A percentile compares a stretch with the other conserved stretches of the same genome.
Conservation (phyloP, 441 rosid genomes). For the Daphne laureola region DNA sequence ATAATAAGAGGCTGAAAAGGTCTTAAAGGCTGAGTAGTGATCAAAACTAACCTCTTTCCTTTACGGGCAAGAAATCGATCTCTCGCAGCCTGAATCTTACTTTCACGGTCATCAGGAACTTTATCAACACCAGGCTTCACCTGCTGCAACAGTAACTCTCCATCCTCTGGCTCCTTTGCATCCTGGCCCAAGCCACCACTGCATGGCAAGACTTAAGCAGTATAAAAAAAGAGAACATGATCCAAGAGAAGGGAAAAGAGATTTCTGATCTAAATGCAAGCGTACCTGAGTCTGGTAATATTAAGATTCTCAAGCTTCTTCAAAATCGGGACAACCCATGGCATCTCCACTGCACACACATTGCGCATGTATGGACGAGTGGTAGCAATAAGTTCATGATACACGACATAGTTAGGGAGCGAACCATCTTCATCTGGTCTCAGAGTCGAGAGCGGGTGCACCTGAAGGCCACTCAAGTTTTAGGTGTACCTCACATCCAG, state of each 20-base stretch:
- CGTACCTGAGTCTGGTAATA: slow-evolving; percentile 67
- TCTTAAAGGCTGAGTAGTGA: not conserved
- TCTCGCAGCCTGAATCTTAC: slow-evolving; percentile 77
- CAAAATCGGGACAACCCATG: slow-evolving; percentile 63
- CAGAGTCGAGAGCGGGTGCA: slow-evolving; percentile 83
- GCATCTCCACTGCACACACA: slow-evolving; percentile 64
- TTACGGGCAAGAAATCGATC: slow-evolving; percentile 90
- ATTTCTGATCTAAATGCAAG: not conserved
- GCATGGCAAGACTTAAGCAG: slow-evolving; percentile 14
- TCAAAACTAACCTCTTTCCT: slow-evolving; percentile 34
- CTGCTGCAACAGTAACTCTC: slow-evolving; percentile 21
- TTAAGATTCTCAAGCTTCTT: slow-evolving; percentile 61
- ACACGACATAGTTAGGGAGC: slow-evolving; percentile 68
- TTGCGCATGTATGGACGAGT: slow-evolving; percentile 78
- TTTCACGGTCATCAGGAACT: slow-evolving; percentile 32
- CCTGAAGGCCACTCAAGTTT: slow-evolving; percentile 31
- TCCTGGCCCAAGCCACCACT: slow-evolving; percentile 54
- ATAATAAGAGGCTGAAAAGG: not conserved
- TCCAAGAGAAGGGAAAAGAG: not conserved
- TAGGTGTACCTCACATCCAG: slow-evolving; percentile 8
- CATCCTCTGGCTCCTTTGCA: slow-evolving; percentile 29
- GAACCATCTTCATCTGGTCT: slow-evolving; percentile 62
- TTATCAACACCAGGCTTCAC: slow-evolving; percentile 19
- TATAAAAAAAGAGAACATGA: slow-evolving; percentile 3
- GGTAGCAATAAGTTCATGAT: slow-evolving; percentile 79